Evolutionary conservation across 2,329 filamentous ascomycete genomes (phyloP).

Genomic region (Sporothrix brunneoviolacea): DNA sequence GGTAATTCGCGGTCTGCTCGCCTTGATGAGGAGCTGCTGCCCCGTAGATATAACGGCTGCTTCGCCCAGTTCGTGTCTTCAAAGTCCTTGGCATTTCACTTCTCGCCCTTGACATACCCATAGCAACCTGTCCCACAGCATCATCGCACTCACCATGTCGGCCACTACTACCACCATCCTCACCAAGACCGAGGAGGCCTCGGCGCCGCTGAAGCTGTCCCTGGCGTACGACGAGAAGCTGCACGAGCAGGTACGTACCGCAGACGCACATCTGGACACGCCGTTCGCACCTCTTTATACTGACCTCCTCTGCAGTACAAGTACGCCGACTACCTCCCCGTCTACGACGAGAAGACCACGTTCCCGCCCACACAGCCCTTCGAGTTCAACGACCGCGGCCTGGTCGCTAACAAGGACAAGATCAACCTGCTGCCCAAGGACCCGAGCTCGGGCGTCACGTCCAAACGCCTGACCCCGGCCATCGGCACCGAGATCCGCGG

Average conservation of each 20-base stretch:
- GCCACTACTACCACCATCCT: slow-evolving; percentile 14
- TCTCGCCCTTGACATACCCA: no score
- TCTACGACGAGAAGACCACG: slow-evolving; percentile 27
- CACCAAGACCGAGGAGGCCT: slow-evolving; percentile 6
- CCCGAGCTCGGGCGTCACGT: slow-evolving; percentile 16
- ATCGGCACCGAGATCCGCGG: slow-evolving; percentile 37
- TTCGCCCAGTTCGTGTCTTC: background rate
- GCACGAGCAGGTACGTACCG: slow-evolving; percentile 17
- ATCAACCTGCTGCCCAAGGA: slow-evolving; percentile 22
- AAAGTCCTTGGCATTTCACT: no score
- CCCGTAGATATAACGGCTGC: background rate
- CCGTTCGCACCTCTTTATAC: background rate
- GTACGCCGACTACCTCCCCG: slow-evolving; percentile 27
- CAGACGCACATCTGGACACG: no score
- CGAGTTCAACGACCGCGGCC: slow-evolving; percentile 26
- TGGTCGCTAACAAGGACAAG: slow-evolving; percentile 26
- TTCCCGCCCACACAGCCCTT: slow-evolving; percentile 27
- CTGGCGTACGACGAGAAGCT: slow-evolving; percentile 21
- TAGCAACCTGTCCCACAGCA: no score
- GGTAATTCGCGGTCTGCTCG: background rate
- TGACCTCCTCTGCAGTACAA: slow-evolving; percentile 21
- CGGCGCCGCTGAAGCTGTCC: slow-evolving; percentile 17
- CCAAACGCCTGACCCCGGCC: slow-evolving; percentile 26
- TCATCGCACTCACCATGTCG: background rate
- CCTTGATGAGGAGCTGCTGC: background rate